A percentile compares a stretch with the other conserved stretches of the same genome.
Evolutionary conservation across 2,329 filamentous ascomycete species (phyloP).

Genomic region (Apiospora marii): DNA sequence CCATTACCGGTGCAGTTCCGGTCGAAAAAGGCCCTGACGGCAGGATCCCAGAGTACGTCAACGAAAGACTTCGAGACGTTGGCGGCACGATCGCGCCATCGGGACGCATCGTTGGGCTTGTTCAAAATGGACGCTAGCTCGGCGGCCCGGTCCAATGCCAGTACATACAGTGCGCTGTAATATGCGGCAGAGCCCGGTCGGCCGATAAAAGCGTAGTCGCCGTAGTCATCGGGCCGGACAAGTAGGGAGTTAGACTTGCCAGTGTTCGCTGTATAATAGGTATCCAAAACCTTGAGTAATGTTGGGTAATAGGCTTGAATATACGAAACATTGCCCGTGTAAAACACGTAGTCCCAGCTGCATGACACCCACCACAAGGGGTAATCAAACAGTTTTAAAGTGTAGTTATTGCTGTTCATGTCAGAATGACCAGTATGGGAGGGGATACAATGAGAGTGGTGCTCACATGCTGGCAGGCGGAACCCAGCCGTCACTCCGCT

Average conservation of each 20-base stretch:
- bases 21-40: slow-evolving; percentile 55
- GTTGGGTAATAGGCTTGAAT: slow-evolving; percentile 50
- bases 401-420: slow-evolving; percentile 50
- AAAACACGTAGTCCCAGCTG: slow-evolving; percentile 56
- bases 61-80: slow-evolving; percentile 47
- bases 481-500: slow-evolving; percentile 60
- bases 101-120: slow-evolving; percentile 42
- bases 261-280: slow-evolving; percentile 54
- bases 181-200: slow-evolving; percentile 58
- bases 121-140: slow-evolving; percentile 47
- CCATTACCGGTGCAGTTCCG: slow-evolving; percentile 42
- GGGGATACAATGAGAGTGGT: slow-evolving; percentile 10
- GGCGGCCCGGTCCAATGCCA: slow-evolving; percentile 54
- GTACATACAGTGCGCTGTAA: slow-evolving; percentile 60
- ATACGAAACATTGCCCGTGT: slow-evolving; percentile 55
- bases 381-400: slow-evolving; percentile 58
- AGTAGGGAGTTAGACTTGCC: slow-evolving; percentile 50
- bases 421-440: not conserved
- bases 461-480: slow-evolving; percentile 60
- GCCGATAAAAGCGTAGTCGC: slow-evolving; percentile 60
- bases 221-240: slow-evolving; percentile 52
- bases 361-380: slow-evolving; percentile 61
- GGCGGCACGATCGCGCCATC: slow-evolving; percentile 50
- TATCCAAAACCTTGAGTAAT: slow-evolving; percentile 51
- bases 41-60: slow-evolving; percentile 50